Evolutionary conservation across 345 rosid species (phyloP).

Genomic region (Pistacia integerrima): DNA sequence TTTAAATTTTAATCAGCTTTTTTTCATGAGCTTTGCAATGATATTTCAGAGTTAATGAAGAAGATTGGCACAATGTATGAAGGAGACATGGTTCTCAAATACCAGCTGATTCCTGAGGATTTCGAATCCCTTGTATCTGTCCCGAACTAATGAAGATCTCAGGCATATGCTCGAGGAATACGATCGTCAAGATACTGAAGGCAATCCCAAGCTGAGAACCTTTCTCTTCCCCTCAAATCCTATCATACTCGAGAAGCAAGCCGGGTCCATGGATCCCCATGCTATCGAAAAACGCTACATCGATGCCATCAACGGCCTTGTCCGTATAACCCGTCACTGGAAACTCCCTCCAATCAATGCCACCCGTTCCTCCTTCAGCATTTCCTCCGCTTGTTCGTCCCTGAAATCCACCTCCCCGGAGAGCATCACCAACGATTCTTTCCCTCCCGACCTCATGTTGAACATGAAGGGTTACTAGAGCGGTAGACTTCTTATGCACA

Average conservation of each 20-base stretch:
- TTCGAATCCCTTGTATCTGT: conserved; percentile 82
- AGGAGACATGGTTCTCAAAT: conserved; percentile 62
- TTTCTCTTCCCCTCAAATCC: conserved; percentile 70
- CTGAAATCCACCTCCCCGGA: conserved; percentile 66
- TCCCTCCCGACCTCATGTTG: conserved; percentile 27
- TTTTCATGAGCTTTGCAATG: neutral
- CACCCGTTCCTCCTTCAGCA: conserved; percentile 42
- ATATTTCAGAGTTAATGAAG: conserved; percentile 62
- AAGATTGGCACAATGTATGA: conserved; percentile 56
- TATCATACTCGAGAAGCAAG: conserved; percentile 38
- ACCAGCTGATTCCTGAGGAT: conserved; percentile 71
- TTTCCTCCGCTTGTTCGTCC: conserved; percentile 63
- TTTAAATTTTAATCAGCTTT: neutral
- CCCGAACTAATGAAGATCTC: conserved; percentile 65
- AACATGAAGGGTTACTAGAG: conserved; percentile 21
- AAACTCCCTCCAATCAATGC: conserved; percentile 37
- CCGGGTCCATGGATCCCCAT: conserved; percentile 34
- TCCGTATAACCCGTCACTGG: conserved; percentile 24
- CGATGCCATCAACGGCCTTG: conserved; percentile 74
- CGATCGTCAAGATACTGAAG: conserved; percentile 52
- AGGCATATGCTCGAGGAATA: conserved; percentile 81
- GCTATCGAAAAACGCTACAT: conserved; percentile 71
- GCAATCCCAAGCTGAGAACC: conserved; percentile 56
- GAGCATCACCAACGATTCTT: conserved; percentile 25
- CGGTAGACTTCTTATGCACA: conserved; percentile 47